Evolutionary conservation across 208 protist species (phyloP).

Genomic region (Acanthamoeba healyi): DNA sequence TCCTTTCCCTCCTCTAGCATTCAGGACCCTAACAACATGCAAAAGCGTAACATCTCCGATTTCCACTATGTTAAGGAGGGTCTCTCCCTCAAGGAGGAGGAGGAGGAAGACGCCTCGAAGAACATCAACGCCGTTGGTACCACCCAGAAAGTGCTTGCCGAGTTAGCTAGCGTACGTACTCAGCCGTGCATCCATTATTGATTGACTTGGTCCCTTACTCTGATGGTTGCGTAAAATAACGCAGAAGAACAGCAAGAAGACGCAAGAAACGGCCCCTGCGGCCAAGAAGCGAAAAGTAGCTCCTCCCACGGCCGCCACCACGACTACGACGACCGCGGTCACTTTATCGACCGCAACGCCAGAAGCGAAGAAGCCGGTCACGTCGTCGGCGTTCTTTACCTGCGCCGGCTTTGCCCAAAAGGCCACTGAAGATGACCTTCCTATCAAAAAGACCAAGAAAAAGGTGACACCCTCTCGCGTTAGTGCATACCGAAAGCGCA

Average conservation of each 20-base stretch:
- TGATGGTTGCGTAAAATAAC: background rate
- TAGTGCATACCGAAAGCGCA: background rate
- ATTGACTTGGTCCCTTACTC: background rate
- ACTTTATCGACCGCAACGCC: background rate
- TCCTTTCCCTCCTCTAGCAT: slow-evolving; percentile 18
- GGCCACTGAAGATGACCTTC: slow-evolving; percentile 22
- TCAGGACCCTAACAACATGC: slow-evolving; percentile 85
- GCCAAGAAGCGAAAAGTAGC: slow-evolving; percentile 10
- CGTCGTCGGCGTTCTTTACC: slow-evolving; percentile 8
- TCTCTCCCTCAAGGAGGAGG: slow-evolving; percentile 69
- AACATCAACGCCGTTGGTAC: slow-evolving; percentile 74
- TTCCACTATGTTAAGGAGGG: slow-evolving; percentile 86
- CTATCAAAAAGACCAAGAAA: slow-evolving; percentile 69
- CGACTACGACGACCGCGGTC: slow-evolving; percentile 3
- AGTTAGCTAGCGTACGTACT: slow-evolving; percentile 24
- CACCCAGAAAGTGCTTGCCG: slow-evolving; percentile 59
- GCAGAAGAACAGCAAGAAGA: slow-evolving; percentile 7
- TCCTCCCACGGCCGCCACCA: background rate
- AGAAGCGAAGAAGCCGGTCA: background rate
- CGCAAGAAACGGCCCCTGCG: slow-evolving; percentile 34
- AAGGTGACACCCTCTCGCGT: background rate
- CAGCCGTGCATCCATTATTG: background rate
- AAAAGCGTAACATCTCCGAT: slow-evolving; percentile 82
- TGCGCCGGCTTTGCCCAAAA: slow-evolving; percentile 21
- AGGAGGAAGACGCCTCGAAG: slow-evolving; percentile 48